Evolutionary conservation across 441 rosid genomes (phyloP).

Genomic region (Populus hybrid): DNA sequence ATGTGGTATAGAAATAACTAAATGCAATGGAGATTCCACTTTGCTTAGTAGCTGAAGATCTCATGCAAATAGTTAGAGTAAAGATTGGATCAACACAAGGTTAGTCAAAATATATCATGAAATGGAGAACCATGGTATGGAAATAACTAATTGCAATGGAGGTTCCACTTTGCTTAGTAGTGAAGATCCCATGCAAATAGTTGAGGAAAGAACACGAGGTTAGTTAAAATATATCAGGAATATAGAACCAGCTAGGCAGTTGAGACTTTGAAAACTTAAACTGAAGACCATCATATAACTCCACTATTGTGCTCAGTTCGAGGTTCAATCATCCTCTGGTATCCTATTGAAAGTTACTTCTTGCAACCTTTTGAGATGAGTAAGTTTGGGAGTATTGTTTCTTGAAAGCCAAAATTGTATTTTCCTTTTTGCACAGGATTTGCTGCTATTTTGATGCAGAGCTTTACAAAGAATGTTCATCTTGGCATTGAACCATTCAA

Average conservation of each 20-base stretch:
- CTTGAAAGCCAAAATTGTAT: too few species aligned
- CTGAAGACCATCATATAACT: background rate
- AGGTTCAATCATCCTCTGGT: background rate
- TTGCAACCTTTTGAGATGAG: conserved; percentile 2
- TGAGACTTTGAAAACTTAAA: background rate
- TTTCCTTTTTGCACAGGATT: too few species aligned
- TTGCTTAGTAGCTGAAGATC: background rate
- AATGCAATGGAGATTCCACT: background rate
- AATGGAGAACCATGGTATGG: too few species aligned
- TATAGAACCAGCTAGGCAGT: background rate
- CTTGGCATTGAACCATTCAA: conserved; percentile 55
- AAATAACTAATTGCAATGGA: too few species aligned
- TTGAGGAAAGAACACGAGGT: too few species aligned
- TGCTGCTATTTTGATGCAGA: too few species aligned
- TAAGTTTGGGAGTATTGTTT: too few species aligned
- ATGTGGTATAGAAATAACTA: background rate
- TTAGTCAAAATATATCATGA: background rate
- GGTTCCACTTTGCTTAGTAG: too few species aligned
- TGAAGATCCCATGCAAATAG: too few species aligned
- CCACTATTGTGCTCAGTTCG: background rate
- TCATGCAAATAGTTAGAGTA: too few species aligned
- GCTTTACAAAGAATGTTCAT: too few species aligned
- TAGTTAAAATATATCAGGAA: background rate
- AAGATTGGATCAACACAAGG: background rate
- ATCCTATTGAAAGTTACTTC: background rate